Base-by-base conservation (phyloP, 2,329 filamentous ascomycete species). In the Aspergillus melleus region DNA sequence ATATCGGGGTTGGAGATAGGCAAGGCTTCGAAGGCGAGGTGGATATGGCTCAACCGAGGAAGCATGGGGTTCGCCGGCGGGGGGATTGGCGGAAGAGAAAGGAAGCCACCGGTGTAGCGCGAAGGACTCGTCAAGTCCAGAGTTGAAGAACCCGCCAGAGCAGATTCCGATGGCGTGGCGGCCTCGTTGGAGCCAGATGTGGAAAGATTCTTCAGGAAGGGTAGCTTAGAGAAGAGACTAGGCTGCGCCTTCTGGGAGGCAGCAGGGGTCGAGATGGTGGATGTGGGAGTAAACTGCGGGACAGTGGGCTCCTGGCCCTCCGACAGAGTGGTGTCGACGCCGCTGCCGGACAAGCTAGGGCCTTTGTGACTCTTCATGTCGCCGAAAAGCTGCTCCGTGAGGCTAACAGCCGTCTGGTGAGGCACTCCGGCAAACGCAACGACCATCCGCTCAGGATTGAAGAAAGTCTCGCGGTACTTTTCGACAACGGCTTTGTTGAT, bases 1-100 rank as follows among this genome's bases (percentile, higher is more conserved):
- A 99, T 97, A 74, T 98, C 94, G 12, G 91, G 88, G 2, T 90
- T 94, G 22, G 86, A 88, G 72, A 99, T 95, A 55, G 94, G 92
- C 1, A 97, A 86, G 26, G 92, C 93, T 80, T 99, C 95, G 70
- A 99, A 98, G 59, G 92, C 93, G 66, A 99, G 85, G 80, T 98
- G 92, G 69, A 99, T 93, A 77, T 99, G 91, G 20, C 91, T 96
- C 67, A 97, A 88, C 57, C 88, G 86, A 30, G 91, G 92, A 59
- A 90, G 82, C 71, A 88, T 88, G 26, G 92, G 90, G 76, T 91
- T 93, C 1, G 84, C 79, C 0, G 91, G 90, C 0, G 90, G 89
- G 3, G 92, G 90, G 52, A 95, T 89, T 0, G 88, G 83, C 1
- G 92, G 92, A 11, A 96, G 87, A 1, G 90, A 89, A 61, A 96